phyloP scores from a whole-genome alignment of 352 stramenopile species.

The Sclerospora graminicola region DNA sequence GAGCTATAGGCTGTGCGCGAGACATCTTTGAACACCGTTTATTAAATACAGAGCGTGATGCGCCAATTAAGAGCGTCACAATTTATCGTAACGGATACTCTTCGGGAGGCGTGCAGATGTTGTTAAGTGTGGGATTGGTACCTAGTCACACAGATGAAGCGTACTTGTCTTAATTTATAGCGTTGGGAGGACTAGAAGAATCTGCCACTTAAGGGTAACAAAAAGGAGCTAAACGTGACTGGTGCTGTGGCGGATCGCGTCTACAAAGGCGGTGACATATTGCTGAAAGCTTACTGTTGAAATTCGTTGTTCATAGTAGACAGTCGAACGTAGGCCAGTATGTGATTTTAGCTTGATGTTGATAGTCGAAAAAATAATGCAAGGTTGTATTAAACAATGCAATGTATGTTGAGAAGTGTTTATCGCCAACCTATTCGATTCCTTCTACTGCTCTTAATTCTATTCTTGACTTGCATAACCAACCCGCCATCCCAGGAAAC shows the following conservation, averaged over 20 bases:
- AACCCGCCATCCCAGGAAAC: no score
- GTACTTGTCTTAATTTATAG: slow-evolving; percentile 73
- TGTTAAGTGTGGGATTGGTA: slow-evolving; percentile 41
- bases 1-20: slow-evolving; percentile 29
- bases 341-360: no score
- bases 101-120: slow-evolving; percentile 59
- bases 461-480: no score
- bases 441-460: no score
- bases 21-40: slow-evolving; percentile 42
- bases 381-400: no score
- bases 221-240: slow-evolving; percentile 15
- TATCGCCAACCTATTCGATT: no score
- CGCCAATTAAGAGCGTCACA: slow-evolving; percentile 51
- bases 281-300: no score
- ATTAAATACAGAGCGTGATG: slow-evolving; percentile 25
- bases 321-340: no score
- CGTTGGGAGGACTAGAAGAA: slow-evolving; percentile 40
- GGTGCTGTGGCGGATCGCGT: slow-evolving; percentile 51
- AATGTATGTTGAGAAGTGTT: no score
- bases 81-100: slow-evolving; percentile 77
- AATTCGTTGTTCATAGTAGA: no score
- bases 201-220: slow-evolving; percentile 5
- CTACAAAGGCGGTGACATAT: slow-evolving; percentile 49
- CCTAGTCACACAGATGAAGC: slow-evolving; percentile 31
- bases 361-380: no score